These are phyloP conservation scores for Echites panduratus DNA, from an alignment of 257 asterid species.

Conservation along the genomic window DNA sequence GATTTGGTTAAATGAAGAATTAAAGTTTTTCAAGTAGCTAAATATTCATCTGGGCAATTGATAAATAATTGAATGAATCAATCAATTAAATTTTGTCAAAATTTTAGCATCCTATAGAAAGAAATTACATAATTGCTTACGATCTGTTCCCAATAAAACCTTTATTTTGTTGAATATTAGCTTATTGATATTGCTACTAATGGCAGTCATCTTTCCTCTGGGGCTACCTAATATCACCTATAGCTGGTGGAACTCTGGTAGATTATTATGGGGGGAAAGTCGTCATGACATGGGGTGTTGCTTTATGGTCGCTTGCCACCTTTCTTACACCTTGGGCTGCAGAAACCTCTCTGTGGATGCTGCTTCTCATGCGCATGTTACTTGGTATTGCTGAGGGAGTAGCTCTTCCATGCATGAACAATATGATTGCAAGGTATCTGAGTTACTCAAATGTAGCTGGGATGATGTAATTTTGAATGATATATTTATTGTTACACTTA, in stretches of 20 bases:
- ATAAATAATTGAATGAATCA: not conserved
- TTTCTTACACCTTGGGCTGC: slow-evolving; percentile 97
- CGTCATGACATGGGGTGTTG: slow-evolving; percentile 98
- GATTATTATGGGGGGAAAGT: slow-evolving; percentile 88
- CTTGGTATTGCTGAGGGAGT: slow-evolving; percentile 98
- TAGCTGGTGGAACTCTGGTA: slow-evolving; percentile 92
- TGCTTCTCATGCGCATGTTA: slow-evolving; percentile 75
- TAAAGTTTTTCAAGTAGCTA: not conserved
- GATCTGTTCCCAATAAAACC: not conserved
- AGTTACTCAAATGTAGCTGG: not conserved
- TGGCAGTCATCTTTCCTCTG: slow-evolving; percentile 99
- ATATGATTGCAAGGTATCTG: slow-evolving; percentile 79
- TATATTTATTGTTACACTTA: not conserved
- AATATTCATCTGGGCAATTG: not conserved
- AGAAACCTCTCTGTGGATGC: slow-evolving; percentile 55
- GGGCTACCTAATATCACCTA: slow-evolving; percentile 97
- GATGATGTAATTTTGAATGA: slow-evolving; percentile 3
- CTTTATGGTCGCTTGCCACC: slow-evolving; percentile 96
- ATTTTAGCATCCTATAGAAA: too few species aligned
- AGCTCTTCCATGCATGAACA: slow-evolving; percentile 99
- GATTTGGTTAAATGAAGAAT: not conserved
- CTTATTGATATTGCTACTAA: slow-evolving; percentile 42
- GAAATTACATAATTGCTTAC: not conserved
- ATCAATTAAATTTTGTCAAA: not conserved
- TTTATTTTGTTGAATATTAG: slow-evolving; percentile 25